phyloP scores from a whole-genome alignment of 495 filamentous ascomycete species.

The Aspergillus ostianus region DNA sequence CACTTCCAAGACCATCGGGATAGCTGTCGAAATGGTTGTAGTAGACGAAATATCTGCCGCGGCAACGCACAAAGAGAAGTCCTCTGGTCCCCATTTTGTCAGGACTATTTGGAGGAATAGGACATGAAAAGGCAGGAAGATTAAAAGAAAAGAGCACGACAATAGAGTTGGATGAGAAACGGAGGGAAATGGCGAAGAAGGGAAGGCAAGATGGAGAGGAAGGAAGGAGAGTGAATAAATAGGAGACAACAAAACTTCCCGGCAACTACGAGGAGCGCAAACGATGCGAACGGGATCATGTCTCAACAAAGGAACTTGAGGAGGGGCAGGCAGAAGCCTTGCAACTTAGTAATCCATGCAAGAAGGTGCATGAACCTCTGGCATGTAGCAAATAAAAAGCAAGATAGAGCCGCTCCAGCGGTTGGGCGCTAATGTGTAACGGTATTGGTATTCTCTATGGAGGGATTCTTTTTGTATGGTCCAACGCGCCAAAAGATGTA shows the following conservation, averaged over 20 bases:
- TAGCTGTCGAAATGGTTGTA: constrained; percentile 34
- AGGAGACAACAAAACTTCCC: neutral
- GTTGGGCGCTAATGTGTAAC: no score
- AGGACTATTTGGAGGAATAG: neutral
- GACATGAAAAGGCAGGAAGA: neutral
- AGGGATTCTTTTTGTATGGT: neutral
- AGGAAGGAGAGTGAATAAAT: neutral
- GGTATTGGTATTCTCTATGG: no score
- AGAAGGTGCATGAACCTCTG: no score
- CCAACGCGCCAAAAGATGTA: no score
- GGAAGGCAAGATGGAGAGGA: neutral
- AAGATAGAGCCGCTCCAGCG: no score
- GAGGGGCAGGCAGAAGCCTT: no score
- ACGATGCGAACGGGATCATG: no score
- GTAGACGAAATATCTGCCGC: constrained; percentile 29
- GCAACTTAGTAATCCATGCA: no score
- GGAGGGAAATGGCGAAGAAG: neutral
- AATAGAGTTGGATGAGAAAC: no score
- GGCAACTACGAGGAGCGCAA: no score
- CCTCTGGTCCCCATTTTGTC: constrained; percentile 26
- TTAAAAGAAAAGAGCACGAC: neutral
- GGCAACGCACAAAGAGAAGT: constrained; percentile 24
- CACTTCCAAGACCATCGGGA: constrained; percentile 23
- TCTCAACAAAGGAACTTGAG: no score
- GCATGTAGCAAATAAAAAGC: no score